These are phyloP conservation scores for Agrostemma githago DNA, from an alignment of 148 eudicot species.

Conservation along the genomic window DNA sequence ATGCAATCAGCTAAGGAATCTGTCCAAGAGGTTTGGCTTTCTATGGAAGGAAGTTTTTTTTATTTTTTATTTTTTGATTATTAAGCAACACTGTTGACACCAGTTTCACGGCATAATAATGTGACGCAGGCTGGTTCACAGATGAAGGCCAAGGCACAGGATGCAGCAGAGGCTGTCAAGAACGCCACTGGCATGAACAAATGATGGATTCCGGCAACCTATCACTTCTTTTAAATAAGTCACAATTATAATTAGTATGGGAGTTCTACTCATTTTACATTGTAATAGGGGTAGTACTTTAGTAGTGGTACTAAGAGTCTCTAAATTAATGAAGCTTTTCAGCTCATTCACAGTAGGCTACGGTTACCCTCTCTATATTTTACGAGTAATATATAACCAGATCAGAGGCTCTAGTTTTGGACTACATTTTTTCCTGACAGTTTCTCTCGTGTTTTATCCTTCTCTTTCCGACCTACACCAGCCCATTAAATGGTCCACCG, in stretches of 20 bases:
- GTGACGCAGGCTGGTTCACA: conserved; percentile 41
- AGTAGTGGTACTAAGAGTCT: neutral
- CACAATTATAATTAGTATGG: neutral
- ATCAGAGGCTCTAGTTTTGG: neutral
- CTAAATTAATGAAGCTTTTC: neutral
- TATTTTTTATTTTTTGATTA: too few relatives aligned
- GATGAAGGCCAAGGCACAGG: conserved; percentile 39
- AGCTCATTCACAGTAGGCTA: conserved; percentile 25
- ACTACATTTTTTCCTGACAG: neutral
- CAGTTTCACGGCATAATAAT: neutral
- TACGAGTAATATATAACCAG: neutral
- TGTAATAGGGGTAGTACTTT: neutral
- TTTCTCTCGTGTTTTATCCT: neutral
- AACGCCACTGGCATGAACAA: conserved; percentile 54
- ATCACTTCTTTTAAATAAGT: neutral
- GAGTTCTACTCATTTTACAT: conserved; percentile 5
- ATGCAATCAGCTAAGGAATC: conserved; percentile 38
- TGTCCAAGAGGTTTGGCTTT: conserved; percentile 28
- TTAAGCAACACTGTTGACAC: neutral
- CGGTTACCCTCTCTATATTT: neutral
- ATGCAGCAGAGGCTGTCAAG: conserved; percentile 45
- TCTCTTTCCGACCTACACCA: too few relatives aligned
- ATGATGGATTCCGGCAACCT: conserved; percentile 16
- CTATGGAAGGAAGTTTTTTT: too few relatives aligned
- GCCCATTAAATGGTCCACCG: too few relatives aligned